These are phyloP conservation scores for Aspergillus indologenus DNA, from an alignment of 495 filamentous ascomycete genomes.

Conservation along the genomic window DNA sequence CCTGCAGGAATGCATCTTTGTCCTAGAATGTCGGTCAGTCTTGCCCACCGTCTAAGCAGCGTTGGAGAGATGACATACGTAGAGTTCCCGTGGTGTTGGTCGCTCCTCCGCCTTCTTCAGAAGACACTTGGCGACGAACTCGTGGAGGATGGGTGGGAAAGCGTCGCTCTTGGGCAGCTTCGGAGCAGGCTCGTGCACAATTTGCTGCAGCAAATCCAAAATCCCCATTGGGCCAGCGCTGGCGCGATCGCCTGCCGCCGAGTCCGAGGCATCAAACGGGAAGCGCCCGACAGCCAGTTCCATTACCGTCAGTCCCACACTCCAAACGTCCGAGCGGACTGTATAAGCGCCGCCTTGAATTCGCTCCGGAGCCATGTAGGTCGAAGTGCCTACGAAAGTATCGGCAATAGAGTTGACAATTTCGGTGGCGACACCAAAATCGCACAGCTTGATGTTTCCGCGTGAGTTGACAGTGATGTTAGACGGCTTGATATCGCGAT, in stretches of 20 bases:
- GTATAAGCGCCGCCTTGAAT: slow-evolving; percentile 96
- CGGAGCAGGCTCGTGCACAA: slow-evolving; percentile 93
- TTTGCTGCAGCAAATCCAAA: slow-evolving; percentile 92
- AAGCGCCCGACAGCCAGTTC: slow-evolving; percentile 96
- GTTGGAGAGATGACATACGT: slow-evolving; percentile 30
- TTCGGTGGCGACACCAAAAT: slow-evolving; percentile 96
- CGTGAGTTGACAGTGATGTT: slow-evolving; percentile 94
- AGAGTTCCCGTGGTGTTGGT: slow-evolving; percentile 86
- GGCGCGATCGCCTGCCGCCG: slow-evolving; percentile 66
- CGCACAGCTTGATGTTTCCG: slow-evolving; percentile 93
- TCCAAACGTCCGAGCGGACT: slow-evolving; percentile 98
- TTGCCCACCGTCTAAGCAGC: slow-evolving; percentile 8
- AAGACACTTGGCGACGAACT: slow-evolving; percentile 94
- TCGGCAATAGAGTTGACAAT: slow-evolving; percentile 95
- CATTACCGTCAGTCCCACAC: slow-evolving; percentile 93
- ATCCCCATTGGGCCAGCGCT: slow-evolving; percentile 84
- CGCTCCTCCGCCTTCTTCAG: slow-evolving; percentile 82
- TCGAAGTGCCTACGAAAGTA: slow-evolving; percentile 96
- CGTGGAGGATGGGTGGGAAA: slow-evolving; percentile 89
- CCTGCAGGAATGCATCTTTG: slow-evolving; percentile 86
- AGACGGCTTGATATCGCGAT: slow-evolving; percentile 97
- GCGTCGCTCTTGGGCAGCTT: slow-evolving; percentile 94
- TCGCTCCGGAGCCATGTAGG: slow-evolving; percentile 97
- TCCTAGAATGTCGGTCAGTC: slow-evolving; percentile 54
- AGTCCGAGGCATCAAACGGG: slow-evolving; percentile 79